Evolutionary conservation across 495 filamentous ascomycete species (phyloP).

Genomic region (Talaromyces stipitatus): DNA sequence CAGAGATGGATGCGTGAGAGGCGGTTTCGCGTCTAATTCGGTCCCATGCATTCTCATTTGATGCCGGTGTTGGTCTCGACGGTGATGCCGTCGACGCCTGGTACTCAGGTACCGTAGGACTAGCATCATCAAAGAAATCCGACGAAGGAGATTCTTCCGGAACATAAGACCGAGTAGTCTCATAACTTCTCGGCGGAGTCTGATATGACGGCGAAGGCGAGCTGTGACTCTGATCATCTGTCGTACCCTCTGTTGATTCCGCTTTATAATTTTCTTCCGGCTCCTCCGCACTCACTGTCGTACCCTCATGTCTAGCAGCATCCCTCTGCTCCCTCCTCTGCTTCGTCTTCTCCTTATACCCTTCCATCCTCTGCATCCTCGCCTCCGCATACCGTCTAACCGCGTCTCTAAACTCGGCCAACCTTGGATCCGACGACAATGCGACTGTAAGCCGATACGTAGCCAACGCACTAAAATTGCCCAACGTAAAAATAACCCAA

Average conservation of each 20-base stretch:
- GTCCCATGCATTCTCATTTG: slow-evolving; percentile 27
- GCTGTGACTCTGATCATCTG: background rate
- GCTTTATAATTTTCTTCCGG: background rate
- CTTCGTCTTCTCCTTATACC: slow-evolving; percentile 8
- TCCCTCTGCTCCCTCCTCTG: slow-evolving; percentile 3
- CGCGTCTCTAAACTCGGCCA: slow-evolving; percentile 17
- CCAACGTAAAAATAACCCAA: slow-evolving; percentile 5
- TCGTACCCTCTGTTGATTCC: background rate
- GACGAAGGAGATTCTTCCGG: background rate
- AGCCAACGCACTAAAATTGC: background rate
- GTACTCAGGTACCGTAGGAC: slow-evolving; percentile 32
- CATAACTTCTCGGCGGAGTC: background rate
- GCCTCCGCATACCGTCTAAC: slow-evolving; percentile 17
- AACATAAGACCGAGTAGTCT: background rate
- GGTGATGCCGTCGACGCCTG: slow-evolving; percentile 7
- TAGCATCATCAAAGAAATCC: slow-evolving; percentile 30
- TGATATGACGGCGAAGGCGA: background rate
- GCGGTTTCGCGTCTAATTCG: slow-evolving; percentile 27
- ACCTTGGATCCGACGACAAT: slow-evolving; percentile 18
- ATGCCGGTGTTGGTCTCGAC: slow-evolving; percentile 3
- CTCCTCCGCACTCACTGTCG: slow-evolving; percentile 3
- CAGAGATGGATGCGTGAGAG: background rate
- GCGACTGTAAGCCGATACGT: slow-evolving; percentile 3
- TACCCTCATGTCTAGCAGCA: background rate
- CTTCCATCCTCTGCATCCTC: slow-evolving; percentile 15